Evolutionary conservation across 2,329 filamentous ascomycete genomes (phyloP), one percentile per base, ranked within the genome.

Genomic region (Xylariales sp.): DNA sequence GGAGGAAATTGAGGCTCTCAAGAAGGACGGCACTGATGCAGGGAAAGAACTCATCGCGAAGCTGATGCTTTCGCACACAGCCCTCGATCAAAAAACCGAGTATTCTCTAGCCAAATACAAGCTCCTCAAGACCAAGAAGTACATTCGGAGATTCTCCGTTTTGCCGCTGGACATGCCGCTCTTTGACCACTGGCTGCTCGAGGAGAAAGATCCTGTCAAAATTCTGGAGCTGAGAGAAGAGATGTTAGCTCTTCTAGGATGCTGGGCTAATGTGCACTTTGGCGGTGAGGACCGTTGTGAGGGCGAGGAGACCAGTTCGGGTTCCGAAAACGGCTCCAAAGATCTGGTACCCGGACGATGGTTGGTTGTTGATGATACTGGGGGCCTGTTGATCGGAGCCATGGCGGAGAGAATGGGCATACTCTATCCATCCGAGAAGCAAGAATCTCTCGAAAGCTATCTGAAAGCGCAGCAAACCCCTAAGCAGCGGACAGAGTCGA

Each of bases 101-200:
- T 98, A 94, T 55, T 94, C 89, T 3, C 70, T 96, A 41, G 90
- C 91, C 29, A 98, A 98, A 62, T 98, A 98, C 64, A 95, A 93
- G 54, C 69, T 97, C 14, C 74, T 95, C 31, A 98, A 98, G 67
- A 85, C 87, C 47, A 90, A 83, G 58, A 98, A 98, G 63, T 97
- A 95, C 59, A 76, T 97, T 46, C 83, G 85, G 52, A 75, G 89
- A 11, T 97, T 98, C 55, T 88, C 85, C 0, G 78, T 93, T 2
- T 61, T 95, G 36, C 91, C 91, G 1, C 66, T 97, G 49, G 89
- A 96, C 54, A 80, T 94, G 12, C 74, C 81, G 1, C 74, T 80
- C 46, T 68, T 97, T 44, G 80, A 81, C 15, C 78, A 88, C 49
- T 94, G 85, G 69, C 72, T 91, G 53, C 65, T 95, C 34, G 72